Percentiles rank a stretch among this genome's conserved stretches.
These are phyloP conservation scores for Sergeia podlipaevii DNA, from an alignment of 208 protist species.

Conservation along the genomic window DNA sequence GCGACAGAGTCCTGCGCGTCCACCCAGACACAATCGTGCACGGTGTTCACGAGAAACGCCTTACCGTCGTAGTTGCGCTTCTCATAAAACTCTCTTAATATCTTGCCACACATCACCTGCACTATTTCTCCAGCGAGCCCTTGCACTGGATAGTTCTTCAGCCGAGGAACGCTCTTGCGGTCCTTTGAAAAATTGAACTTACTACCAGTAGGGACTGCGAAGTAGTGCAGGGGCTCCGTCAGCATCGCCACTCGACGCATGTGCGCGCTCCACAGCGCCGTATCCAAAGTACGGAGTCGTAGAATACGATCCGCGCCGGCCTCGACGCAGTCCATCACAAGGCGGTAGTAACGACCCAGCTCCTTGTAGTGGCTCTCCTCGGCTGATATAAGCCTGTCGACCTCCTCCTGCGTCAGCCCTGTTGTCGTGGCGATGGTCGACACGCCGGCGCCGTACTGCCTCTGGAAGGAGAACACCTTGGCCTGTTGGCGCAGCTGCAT, in stretches of 20 bases:
- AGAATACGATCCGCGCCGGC: slow-evolving; percentile 68
- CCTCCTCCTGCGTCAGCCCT: slow-evolving; percentile 81
- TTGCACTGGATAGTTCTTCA: slow-evolving; percentile 93
- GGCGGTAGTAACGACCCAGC: slow-evolving; percentile 69
- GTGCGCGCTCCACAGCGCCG: slow-evolving; percentile 44
- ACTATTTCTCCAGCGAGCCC: slow-evolving; percentile 88
- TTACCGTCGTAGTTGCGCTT: slow-evolving; percentile 70
- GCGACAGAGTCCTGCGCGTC: slow-evolving; percentile 79
- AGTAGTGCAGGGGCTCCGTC: slow-evolving; percentile 83
- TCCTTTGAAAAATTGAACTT: slow-evolving; percentile 88
- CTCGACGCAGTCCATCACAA: slow-evolving; percentile 78
- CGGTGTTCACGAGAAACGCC: slow-evolving; percentile 89
- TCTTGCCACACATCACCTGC: slow-evolving; percentile 86
- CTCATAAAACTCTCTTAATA: slow-evolving; percentile 77
- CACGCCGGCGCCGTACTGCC: slow-evolving; percentile 87
- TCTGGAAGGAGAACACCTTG: slow-evolving; percentile 91
- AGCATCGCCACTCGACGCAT: slow-evolving; percentile 70
- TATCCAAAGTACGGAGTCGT: slow-evolving; percentile 71
- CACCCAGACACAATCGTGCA: slow-evolving; percentile 92
- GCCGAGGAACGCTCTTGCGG: slow-evolving; percentile 64
- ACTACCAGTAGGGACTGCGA: slow-evolving; percentile 82
- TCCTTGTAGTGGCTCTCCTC: slow-evolving; percentile 89
- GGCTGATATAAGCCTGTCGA: slow-evolving; percentile 77
- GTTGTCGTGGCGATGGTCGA: slow-evolving; percentile 81
- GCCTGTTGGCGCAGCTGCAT: slow-evolving; percentile 89